These are phyloP conservation scores for Saccharum officinarum DNA, from an alignment of 176 grass and related monocot species.

Conservation along the genomic window DNA sequence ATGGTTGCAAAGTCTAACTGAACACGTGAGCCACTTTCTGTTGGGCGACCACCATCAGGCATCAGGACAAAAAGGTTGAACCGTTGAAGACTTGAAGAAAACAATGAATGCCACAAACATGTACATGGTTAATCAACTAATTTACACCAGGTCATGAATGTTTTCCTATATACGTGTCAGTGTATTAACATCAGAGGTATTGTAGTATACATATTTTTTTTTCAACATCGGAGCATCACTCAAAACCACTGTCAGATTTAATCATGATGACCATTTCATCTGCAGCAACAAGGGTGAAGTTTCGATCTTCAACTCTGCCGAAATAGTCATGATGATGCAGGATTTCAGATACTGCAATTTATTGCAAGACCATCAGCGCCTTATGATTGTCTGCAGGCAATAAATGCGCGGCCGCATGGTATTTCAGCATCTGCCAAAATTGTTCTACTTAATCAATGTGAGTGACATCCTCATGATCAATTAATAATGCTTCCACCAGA, in stretches of 20 bases:
- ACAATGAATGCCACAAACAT: not conserved
- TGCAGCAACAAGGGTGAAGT: not conserved
- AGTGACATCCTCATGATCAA: conserved; percentile 1
- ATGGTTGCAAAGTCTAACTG: not conserved
- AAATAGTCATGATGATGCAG: not conserved
- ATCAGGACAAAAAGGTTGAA: not conserved
- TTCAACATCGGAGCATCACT: not conserved
- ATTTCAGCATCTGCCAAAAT: conserved; percentile 18
- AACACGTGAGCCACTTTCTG: not conserved
- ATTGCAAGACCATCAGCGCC: not conserved
- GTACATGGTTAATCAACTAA: not conserved
- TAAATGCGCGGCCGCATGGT: conserved; percentile 9
- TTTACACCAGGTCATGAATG: not conserved
- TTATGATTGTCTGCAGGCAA: conserved; percentile 21
- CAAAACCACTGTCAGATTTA: not conserved
- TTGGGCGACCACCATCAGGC: not conserved
- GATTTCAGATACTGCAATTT: conserved; percentile 24
- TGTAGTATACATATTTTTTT: not conserved
- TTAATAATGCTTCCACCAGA: not conserved
- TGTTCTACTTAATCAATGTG: not conserved
- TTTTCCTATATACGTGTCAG: conserved; percentile 32
- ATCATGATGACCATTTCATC: conserved; percentile 12
- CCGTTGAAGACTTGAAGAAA: not conserved
- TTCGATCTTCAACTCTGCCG: not conserved
- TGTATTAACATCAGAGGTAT: not conserved